Conservation (phyloP, 345 rosid species). For the Populus euphratica region DNA sequence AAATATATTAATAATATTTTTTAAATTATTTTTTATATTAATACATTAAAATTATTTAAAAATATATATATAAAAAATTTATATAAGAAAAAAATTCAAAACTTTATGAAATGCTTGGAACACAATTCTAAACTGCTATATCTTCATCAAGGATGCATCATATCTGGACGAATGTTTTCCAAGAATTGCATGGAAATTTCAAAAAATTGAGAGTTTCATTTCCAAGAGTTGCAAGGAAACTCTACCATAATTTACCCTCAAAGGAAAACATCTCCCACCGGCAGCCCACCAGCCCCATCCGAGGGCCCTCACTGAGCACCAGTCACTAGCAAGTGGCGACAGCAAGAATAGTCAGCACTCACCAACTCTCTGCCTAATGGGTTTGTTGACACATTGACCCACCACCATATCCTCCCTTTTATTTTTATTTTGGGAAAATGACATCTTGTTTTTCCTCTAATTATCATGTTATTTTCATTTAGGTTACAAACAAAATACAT, state of each 20-base stretch:
- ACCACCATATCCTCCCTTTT: constrained; percentile 4
- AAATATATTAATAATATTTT: too few relatives aligned
- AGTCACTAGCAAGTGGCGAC: background rate
- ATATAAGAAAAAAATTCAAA: too few relatives aligned
- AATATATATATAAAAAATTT: too few relatives aligned
- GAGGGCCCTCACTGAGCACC: background rate
- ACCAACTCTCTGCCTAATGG: constrained; percentile 19
- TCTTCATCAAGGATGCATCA: too few relatives aligned
- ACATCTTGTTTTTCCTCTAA: background rate
- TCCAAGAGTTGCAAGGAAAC: too few relatives aligned
- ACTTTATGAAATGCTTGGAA: too few relatives aligned
- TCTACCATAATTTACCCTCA: background rate
- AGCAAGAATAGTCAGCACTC: constrained; percentile 11
- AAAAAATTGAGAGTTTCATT: too few relatives aligned
- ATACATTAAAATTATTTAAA: too few relatives aligned
- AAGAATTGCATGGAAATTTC: too few relatives aligned
- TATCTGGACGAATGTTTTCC: too few relatives aligned
- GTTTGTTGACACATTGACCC: constrained; percentile 35
- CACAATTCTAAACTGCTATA: too few relatives aligned
- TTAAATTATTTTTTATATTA: too few relatives aligned
- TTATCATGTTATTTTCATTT: background rate
- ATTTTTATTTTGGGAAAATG: background rate
- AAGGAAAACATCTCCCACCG: background rate
- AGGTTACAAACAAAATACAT: background rate
- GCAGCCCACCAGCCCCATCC: background rate